phyloP scores from a whole-genome alignment of 139 green algal species.

The Nannochloris sp. region DNA sequence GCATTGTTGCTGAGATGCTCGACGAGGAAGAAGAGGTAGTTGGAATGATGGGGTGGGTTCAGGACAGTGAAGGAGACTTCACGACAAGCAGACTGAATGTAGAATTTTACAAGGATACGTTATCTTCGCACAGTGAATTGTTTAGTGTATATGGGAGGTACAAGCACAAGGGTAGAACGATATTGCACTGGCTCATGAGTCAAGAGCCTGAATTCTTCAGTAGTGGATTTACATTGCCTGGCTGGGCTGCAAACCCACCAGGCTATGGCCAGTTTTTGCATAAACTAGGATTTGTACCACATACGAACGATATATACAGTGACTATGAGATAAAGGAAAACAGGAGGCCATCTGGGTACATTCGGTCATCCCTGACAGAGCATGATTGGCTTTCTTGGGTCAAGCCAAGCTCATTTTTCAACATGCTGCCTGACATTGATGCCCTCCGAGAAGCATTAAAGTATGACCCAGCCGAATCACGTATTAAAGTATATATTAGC shows the following conservation, averaged over 20 bases:
- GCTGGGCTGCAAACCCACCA: not conserved
- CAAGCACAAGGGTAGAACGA: no score
- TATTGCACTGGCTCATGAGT: no score
- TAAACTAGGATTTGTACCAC: constrained; percentile 4
- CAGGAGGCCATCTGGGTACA: not conserved
- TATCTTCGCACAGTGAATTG: no score
- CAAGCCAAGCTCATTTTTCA: not conserved
- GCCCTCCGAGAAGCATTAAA: constrained; percentile 35
- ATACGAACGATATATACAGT: not conserved
- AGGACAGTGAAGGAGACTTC: not conserved
- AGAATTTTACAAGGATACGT: no score
- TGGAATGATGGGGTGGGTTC: constrained; percentile 9
- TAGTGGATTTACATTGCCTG: not conserved
- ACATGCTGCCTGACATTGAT: constrained; percentile 34
- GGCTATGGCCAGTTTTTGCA: constrained; percentile 7
- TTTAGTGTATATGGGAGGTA: no score
- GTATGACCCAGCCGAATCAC: constrained; percentile 3
- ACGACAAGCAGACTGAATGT: not conserved
- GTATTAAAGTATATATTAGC: constrained; percentile 62
- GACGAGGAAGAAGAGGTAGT: constrained; percentile 9
- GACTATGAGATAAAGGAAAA: not conserved
- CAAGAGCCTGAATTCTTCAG: not conserved
- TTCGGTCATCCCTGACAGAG: not conserved
- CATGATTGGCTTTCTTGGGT: constrained; percentile 12
- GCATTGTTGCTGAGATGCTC: not conserved